Evolutionary conservation across 1,139 yeast species (phyloP), one percentile per base, ranked within the genome.

Genomic region (Geotrichum siamense): DNA sequence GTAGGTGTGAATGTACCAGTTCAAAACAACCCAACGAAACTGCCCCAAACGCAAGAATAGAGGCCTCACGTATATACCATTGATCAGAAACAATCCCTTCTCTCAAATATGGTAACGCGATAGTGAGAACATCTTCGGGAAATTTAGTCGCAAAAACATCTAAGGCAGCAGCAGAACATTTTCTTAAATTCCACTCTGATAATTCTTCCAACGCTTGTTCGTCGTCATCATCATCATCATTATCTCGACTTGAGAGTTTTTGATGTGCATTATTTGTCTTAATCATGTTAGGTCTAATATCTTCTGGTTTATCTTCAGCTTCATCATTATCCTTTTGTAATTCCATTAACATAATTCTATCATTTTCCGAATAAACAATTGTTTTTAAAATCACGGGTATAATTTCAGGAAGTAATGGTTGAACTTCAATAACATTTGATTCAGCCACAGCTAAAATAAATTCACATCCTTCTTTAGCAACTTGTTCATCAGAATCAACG

Each of bases 31-130:
- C 94, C 55, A 81, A 87, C 32, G 94, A 84, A 56, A 89, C 80
- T 22, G 98, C 98, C 49, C 98, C 98, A 60, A 91, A 76, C 1
- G 97, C 96, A 45, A 91, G 71, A 29, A 91, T 89, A 1, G 96
- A 80, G 1, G 97, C 94, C 61, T 91, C 99, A 50, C 96, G 75
- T 12, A 82, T 77, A 33, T 83, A 84, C 98, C 98, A 93, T 49
- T 81, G 76, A 3, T 70, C 65, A 1, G 86, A 75, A 5, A 75
- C 74, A 44, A 91, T 77, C 46, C 79, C 76, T 43, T 76, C 78
- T 60, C 84, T 83, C 44, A 93, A 69, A 16, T 81, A 69, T 2
- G 98, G 97, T 51, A 89, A 70, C 1, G 87, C 72, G n/a, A 76
- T 69, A 30, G 72, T 69, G 39, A 89, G 68, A 2, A 86, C 91